Evolutionary conservation across 495 filamentous ascomycete genomes (phyloP), one percentile per base, ranked within the genome.

Genomic region (Podospora australis): DNA sequence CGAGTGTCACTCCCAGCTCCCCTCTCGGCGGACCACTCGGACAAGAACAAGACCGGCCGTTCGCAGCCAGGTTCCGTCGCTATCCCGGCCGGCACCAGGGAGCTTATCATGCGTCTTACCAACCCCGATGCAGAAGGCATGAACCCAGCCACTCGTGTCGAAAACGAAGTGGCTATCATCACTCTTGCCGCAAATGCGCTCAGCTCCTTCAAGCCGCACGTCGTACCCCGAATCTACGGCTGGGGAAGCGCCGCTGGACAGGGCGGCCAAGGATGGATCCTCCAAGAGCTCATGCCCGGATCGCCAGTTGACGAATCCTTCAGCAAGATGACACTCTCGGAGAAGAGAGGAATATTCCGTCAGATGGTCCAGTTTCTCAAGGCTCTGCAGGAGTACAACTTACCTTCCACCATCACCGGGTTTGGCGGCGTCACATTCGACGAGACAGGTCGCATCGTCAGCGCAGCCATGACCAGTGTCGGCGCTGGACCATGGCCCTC

Each of bases 1-100:
- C 56, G 43, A 16, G 29, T 65, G 32, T 54, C 52, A 14, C 49
- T 65, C 7, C 35, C 52, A 14, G 14, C 24, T 19, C 48, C 48
- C 7, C 36, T 45, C 0, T 13, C 36, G 1, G 2, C 38, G 0
- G 4, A 21, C 21, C 44, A 28, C 39, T 34, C 4, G 11, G 21
- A 10, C 23, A 30, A 23, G 7, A 20, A n/a, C 24, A 5, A 20
- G 22, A 26, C n/a, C 7, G 10, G 21, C 30, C 20, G n/a, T 34
- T 48, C n/a, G 8, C 29, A 29, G 14, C 38, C 39, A 1, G 38
- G 38, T 7, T 32, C 36, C 16, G 46, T 49, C 2, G 2, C 38
- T 19, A 49, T 49, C 13, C 26, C 46, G 16, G 24, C 30, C 6
- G 19, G 39, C n/a, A 42, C 46, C 16, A 42, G 25, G 13, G 38